These are phyloP conservation scores for Colletotrichum sansevieriae DNA, from an alignment of 2,329 filamentous ascomycete genomes.

Conservation along the genomic window DNA sequence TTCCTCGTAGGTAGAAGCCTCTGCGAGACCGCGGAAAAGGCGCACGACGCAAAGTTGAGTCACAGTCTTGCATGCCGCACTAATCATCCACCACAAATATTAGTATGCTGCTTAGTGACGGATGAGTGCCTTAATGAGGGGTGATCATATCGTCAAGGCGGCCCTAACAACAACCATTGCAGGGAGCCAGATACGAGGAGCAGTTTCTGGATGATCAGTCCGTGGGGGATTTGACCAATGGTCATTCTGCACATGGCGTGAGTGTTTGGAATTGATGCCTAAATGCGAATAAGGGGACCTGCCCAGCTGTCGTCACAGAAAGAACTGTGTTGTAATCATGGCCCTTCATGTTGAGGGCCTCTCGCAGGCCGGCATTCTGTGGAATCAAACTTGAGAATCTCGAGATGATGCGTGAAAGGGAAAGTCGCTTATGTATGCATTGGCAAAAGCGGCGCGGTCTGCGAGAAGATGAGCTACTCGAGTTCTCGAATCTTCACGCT, in stretches of 20 bases:
- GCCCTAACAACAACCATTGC: constrained; percentile 63
- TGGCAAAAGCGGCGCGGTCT: constrained; percentile 42
- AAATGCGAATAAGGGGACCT: not conserved
- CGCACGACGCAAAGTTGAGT: constrained; percentile 53
- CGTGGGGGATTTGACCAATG: constrained; percentile 59
- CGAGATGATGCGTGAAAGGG: accelerated
- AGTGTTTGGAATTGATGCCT: not conserved
- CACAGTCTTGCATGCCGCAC: constrained; percentile 45
- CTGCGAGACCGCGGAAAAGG: constrained; percentile 55
- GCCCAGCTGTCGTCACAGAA: constrained; percentile 53
- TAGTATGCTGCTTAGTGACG: accelerated
- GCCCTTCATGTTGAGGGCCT: constrained; percentile 65
- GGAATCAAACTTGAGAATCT: not conserved
- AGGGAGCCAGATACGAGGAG: constrained; percentile 63
- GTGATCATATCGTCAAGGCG: constrained; percentile 52
- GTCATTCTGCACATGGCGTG: constrained; percentile 23
- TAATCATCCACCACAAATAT: constrained; percentile 34
- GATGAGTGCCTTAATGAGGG: accelerated
- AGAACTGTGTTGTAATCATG: constrained; percentile 69
- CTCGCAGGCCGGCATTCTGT: constrained; percentile 66
- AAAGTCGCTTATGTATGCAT: constrained; percentile 32
- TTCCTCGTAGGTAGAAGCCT: constrained; percentile 56
- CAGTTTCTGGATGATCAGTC: constrained; percentile 62
- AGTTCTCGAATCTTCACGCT: not conserved
- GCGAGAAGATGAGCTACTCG: not conserved